Evolutionary conservation across 768 basidiomycete species (phyloP), one percentile per base, ranked within the genome.

Genomic region (Termitomyces sp.): DNA sequence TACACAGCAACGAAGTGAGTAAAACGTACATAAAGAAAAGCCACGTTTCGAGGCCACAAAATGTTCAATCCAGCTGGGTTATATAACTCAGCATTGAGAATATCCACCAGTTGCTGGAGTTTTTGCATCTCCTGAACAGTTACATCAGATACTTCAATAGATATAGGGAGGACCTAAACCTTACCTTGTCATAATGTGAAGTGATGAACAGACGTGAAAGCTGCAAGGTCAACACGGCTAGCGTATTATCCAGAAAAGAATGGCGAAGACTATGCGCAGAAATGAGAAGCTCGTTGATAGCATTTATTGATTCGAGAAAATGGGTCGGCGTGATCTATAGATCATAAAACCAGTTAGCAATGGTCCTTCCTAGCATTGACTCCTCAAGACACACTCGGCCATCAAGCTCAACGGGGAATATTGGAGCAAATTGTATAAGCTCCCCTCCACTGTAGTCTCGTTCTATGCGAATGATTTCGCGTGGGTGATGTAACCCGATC

Each of bases 371-470:
- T 39, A 47, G 46, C 14, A 48, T 31, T 10, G 41, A 57, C 46
- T 53, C 41, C 37, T 46, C 22, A 52, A n/a, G 39, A 75, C 90
- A 66, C 65, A 96, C 94, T 70, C 97, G 81, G 46, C 93, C 92
- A 64, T 98, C 95, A 5, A 99, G 77, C 70, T 99, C 97, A 42
- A 95, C 73, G 1, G 93, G 94, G 71, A 89, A 99, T 61, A 87
- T 84, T 0, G 92, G 82, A 34, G 91, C 81, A 70, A 99, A 97
- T 72, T 98, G 96, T 31, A 86, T 81, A 7, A 95, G 76, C 68
- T 98, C 96, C 2, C 96, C 97, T 0, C 87, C 86, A 14, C 77
- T 83, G 69, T 97, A 99, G 70, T 99, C 97, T 53, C 97, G 76
- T 71, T 98, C 96, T 42, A 99, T 76, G 46, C 96, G 79, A 52